Percentiles rank a stretch among this genome's conserved stretches.
Evolutionary conservation across 1,139 yeast species (phyloP).

Genomic region (Suhomyces bokatorum): DNA sequence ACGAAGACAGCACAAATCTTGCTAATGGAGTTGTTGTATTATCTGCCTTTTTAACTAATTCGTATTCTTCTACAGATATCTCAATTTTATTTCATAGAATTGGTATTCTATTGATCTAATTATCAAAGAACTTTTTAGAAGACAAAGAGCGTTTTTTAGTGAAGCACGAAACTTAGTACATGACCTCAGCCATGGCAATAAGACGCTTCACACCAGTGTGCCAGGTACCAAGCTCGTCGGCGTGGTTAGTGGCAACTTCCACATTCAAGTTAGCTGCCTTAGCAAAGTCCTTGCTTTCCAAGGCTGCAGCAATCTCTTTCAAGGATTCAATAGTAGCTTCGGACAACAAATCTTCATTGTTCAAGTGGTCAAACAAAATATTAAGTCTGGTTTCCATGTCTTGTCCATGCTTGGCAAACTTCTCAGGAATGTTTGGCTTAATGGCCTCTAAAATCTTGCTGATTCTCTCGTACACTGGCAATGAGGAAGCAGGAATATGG

Average conservation of each 20-base stretch:
- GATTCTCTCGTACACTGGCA: conserved; percentile 61
- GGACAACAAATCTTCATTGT: conserved; percentile 67
- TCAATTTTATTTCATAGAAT: background rate
- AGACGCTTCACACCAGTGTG: conserved; percentile 88
- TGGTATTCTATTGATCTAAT: background rate
- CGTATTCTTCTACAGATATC: background rate
- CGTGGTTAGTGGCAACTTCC: conserved; percentile 64
- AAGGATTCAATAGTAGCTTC: conserved; percentile 57
- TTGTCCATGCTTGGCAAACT: conserved; percentile 67
- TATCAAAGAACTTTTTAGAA: background rate
- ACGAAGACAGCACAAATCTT: no score
- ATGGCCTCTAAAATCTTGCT: conserved; percentile 57
- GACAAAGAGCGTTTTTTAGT: background rate
- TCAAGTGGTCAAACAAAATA: conserved; percentile 77
- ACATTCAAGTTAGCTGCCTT: conserved; percentile 59
- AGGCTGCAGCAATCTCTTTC: conserved; percentile 49
- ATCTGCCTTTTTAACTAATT: no score
- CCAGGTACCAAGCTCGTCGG: conserved; percentile 89
- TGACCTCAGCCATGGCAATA: conserved; percentile 70
- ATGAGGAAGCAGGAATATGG: conserved; percentile 61
- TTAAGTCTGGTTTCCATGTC: conserved; percentile 84
- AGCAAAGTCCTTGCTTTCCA: conserved; percentile 56
- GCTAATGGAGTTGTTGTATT: no score
- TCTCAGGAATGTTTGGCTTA: conserved; percentile 75
- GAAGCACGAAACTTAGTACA: conserved; percentile 17